A percentile compares a stretch with the other conserved stretches of the same genome.
Conservation (phyloP, 2,329 filamentous ascomycete species). For the Dissoconium aciculare region DNA sequence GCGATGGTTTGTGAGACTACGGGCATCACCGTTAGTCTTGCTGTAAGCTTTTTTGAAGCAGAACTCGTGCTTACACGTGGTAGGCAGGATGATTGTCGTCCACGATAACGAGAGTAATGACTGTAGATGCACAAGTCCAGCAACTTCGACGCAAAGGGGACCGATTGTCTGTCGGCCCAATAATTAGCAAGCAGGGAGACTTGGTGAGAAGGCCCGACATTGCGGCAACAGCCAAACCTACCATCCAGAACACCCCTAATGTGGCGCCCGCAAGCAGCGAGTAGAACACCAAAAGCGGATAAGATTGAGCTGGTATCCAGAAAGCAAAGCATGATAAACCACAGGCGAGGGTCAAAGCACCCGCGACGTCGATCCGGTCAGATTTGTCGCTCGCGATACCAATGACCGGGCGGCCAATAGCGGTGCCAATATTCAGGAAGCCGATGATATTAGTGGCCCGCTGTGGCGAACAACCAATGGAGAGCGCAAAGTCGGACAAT, state of each 20-base stretch:
- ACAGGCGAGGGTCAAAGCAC: slow-evolving; percentile 27
- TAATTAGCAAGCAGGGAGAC: no score
- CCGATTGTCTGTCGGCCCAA: slow-evolving; percentile 24
- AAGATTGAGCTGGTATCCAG: slow-evolving; percentile 33
- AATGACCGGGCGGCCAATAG: slow-evolving; percentile 33
- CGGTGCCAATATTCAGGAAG: slow-evolving; percentile 35
- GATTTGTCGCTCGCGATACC: slow-evolving; percentile 33
- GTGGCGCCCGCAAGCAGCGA: slow-evolving; percentile 30
- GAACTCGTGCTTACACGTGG: slow-evolving; percentile 25
- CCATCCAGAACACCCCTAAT: slow-evolving; percentile 36
- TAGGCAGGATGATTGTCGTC: slow-evolving; percentile 25
- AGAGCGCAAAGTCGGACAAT: slow-evolving; percentile 32
- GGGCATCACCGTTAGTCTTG: slow-evolving; percentile 1
- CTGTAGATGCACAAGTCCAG: slow-evolving; percentile 27
- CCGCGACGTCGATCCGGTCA: slow-evolving; percentile 31
- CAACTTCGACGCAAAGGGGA: slow-evolving; percentile 29
- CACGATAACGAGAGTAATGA: slow-evolving; percentile 28
- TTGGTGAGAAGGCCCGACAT: not conserved
- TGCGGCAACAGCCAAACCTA: slow-evolving; percentile 8
- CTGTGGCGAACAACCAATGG: slow-evolving; percentile 27
- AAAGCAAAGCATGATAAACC: slow-evolving; percentile 28
- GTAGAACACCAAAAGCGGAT: slow-evolving; percentile 31
- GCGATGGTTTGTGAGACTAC: slow-evolving; percentile 28
- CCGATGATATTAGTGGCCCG: slow-evolving; percentile 30
- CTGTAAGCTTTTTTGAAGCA: not conserved